Evolutionary conservation across 129 eudicot genomes (phyloP).

Genomic region (Centella asiatica): DNA sequence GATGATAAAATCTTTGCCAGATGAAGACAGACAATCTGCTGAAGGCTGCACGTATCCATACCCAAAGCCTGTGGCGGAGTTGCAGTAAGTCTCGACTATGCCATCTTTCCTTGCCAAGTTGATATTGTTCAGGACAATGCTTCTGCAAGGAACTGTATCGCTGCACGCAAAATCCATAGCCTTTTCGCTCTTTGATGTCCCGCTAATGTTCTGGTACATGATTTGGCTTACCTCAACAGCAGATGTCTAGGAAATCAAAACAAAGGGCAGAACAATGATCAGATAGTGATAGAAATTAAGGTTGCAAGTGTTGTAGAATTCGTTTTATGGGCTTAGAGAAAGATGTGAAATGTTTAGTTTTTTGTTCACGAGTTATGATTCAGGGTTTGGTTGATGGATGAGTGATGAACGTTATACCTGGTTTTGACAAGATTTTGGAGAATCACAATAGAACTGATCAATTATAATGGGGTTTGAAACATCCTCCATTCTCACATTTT

Average conservation of each 20-base stretch:
- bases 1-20: slow-evolving; percentile 34
- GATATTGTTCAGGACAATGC: slow-evolving; percentile 64
- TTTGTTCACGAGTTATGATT: neutral
- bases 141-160: slow-evolving; percentile 71
- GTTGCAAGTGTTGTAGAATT: slow-evolving; percentile 1
- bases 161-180: slow-evolving; percentile 96
- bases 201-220: slow-evolving; percentile 76
- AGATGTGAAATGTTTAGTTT: neutral
- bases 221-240: slow-evolving; percentile 91
- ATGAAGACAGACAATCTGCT: slow-evolving; percentile 71
- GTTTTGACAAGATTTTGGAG: slow-evolving; percentile 71
- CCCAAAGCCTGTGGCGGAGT: slow-evolving; percentile 64
- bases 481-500: slow-evolving; percentile 76
- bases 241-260: slow-evolving; percentile 37
- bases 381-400: neutral
- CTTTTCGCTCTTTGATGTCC: slow-evolving; percentile 51
- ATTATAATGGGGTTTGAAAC: slow-evolving; percentile 90
- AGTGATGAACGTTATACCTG: slow-evolving; percentile 35
- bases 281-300: neutral
- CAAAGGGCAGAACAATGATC: neutral
- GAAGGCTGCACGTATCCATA: slow-evolving; percentile 65
- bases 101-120: slow-evolving; percentile 57
- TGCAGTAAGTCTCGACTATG: slow-evolving; percentile 61
- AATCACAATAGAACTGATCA: slow-evolving; percentile 95
- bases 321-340: too few species aligned